These are phyloP conservation scores for Dothideomycetidae sp. DNA, from an alignment of 2,329 filamentous ascomycete species.

Conservation along the genomic window DNA sequence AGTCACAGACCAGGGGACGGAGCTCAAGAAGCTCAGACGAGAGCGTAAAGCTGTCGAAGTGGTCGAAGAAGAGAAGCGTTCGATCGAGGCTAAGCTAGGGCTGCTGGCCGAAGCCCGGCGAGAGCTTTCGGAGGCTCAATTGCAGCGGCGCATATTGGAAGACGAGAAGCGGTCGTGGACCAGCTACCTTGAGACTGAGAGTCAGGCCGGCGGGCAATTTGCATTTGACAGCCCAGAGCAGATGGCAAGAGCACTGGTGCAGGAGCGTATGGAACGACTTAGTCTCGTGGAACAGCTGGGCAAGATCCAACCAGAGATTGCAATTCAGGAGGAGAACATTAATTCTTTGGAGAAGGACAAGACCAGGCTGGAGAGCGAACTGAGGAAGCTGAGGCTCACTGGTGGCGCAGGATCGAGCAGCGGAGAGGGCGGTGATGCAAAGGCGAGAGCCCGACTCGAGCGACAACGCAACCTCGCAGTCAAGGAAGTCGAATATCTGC, in stretches of 20 bases:
- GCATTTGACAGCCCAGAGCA: conserved; percentile 76
- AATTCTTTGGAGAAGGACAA: conserved; percentile 58
- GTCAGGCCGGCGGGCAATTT: conserved; percentile 30
- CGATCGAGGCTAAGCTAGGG: conserved; percentile 62
- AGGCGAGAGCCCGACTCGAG: conserved; percentile 62
- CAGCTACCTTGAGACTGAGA: conserved; percentile 54
- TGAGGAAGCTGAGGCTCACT: conserved; percentile 51
- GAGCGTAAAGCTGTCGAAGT: conserved; percentile 78
- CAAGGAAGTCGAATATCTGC: conserved; percentile 88
- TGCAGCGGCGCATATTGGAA: conserved; percentile 75
- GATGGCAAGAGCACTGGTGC: conserved; percentile 68
- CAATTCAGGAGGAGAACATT: conserved; percentile 63
- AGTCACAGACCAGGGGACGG: conserved; percentile 63
- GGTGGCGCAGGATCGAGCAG: conserved; percentile 5
- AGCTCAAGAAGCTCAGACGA: conserved; percentile 70
- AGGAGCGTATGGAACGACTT: conserved; percentile 66
- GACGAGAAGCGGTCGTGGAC: conserved; percentile 82
- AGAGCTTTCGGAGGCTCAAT: conserved; percentile 63
- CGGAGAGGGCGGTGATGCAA: conserved; percentile 39
- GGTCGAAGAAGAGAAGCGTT: conserved; percentile 87
- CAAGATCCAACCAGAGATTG: conserved; percentile 60
- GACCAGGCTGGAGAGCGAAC: conserved; percentile 46
- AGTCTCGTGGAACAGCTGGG: conserved; percentile 72
- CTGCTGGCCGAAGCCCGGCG: conserved; percentile 58
- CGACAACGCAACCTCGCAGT: conserved; percentile 71